A percentile compares a stretch with the other conserved stretches of the same genome.
phyloP scores from a whole-genome alignment of 192 early-diverging fungal species.

The Chytriomyces hyalinus region DNA sequence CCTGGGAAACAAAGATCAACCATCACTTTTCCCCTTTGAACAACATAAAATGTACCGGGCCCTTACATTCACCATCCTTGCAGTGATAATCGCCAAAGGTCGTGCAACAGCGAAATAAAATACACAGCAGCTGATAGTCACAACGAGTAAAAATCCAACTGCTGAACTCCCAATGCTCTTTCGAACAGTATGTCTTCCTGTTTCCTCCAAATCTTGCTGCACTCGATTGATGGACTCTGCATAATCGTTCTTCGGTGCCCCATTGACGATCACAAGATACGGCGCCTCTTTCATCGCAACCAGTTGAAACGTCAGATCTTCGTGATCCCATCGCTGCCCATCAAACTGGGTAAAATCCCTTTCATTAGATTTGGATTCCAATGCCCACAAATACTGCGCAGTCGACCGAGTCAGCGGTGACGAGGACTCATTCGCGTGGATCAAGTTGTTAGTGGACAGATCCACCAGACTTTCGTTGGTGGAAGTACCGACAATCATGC shows the following conservation, averaged over 20 bases:
- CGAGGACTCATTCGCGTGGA: background rate
- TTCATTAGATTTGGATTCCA: background rate
- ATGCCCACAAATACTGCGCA: background rate
- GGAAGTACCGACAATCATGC: constrained; percentile 8
- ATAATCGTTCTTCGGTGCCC: constrained; percentile 13
- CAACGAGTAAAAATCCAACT: background rate
- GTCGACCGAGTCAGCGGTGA: background rate
- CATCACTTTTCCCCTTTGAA: too few species aligned
- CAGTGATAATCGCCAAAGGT: background rate
- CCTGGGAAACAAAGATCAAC: background rate
- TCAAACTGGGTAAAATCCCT: background rate
- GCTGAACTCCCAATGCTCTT: background rate
- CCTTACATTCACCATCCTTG: background rate
- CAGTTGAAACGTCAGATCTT: background rate
- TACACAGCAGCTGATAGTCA: background rate
- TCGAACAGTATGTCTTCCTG: background rate
- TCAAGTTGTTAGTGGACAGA: background rate
- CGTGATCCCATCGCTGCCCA: background rate
- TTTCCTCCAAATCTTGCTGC: background rate
- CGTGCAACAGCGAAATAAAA: background rate
- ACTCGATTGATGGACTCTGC: background rate
- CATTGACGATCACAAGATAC: constrained; percentile 8
- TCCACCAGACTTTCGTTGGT: constrained; percentile 12
- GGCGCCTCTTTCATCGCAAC: background rate
- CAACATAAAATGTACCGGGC: background rate